Conservation (phyloP, 2,329 filamentous ascomycete species). For the Claviceps pazoutovae region DNA sequence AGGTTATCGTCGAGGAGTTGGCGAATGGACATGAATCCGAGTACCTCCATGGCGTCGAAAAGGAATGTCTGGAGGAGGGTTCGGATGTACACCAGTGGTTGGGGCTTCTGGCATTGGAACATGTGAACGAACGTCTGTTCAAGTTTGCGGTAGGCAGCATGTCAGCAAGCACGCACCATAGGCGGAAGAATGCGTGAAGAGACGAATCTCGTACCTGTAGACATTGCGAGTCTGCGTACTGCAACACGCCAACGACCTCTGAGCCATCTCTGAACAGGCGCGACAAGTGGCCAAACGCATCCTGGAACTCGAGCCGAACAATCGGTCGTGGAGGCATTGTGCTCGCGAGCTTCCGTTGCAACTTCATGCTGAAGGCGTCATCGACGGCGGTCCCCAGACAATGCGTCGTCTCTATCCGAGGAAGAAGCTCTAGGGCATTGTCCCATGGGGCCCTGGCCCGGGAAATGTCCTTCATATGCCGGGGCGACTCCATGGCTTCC, state of each 20-base stretch:
- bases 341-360: conserved; percentile 83
- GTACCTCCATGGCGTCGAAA: conserved; percentile 55
- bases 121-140: conserved; percentile 54
- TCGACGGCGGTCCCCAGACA: conserved; percentile 50
- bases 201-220: conserved; percentile 41
- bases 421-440: conserved; percentile 35
- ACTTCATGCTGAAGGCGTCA: conserved; percentile 75
- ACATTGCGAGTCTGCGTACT: conserved; percentile 54
- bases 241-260: conserved; percentile 52
- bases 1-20: conserved; percentile 72
- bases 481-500: conserved; percentile 34
- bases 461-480: conserved; percentile 30
- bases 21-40: conserved; percentile 55
- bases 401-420: conserved; percentile 44
- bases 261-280: conserved; percentile 59
- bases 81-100: conserved; percentile 72
- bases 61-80: conserved; percentile 65
- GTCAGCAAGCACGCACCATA: not conserved
- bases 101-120: conserved; percentile 66
- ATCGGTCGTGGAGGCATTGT: conserved; percentile 89
- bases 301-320: conserved; percentile 58
- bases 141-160: not conserved
- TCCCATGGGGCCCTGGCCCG: conserved; percentile 38
- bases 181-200: not conserved
- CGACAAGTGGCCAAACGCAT: conserved; percentile 55